Conservation (phyloP, 352 stramenopile genomes). For the Halophytophthora polymorphica region DNA sequence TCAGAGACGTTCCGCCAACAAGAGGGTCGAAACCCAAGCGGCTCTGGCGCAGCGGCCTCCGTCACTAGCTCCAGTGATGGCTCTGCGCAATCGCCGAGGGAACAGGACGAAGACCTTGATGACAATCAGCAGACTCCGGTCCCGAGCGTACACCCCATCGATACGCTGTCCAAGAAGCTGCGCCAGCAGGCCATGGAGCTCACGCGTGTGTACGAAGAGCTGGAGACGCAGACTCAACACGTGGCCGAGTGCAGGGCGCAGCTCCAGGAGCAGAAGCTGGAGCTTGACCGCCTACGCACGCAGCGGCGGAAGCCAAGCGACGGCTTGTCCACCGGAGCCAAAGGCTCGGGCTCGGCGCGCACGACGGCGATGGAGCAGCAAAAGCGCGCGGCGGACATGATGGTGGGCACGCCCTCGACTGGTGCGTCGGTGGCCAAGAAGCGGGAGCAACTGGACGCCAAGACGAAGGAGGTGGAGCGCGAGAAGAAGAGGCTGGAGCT, state of each 20-base stretch:
- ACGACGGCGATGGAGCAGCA: conserved; percentile 13
- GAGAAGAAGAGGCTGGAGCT: conserved; percentile 40
- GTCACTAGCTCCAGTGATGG: background rate
- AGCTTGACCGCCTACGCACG: conserved; percentile 38
- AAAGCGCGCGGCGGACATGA: conserved; percentile 24
- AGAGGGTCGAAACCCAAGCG: no score
- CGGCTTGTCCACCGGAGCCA: conserved; percentile 4
- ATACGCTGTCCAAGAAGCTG: conserved; percentile 72
- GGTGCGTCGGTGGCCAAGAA: conserved; percentile 26
- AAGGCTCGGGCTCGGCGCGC: conserved; percentile 2
- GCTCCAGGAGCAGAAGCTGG: conserved; percentile 35
- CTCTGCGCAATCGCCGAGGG: background rate
- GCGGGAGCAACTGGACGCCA: conserved; percentile 21
- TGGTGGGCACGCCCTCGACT: conserved; percentile 21
- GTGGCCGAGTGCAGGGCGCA: conserved; percentile 37
- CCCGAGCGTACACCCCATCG: conserved; percentile 47
- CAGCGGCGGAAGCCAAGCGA: conserved; percentile 17
- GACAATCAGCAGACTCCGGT: conserved; percentile 12
- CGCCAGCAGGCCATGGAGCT: conserved; percentile 67
- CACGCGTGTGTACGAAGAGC: conserved; percentile 64
- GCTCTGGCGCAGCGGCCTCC: no score
- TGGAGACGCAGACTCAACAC: conserved; percentile 51
- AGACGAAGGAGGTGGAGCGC: conserved; percentile 39
- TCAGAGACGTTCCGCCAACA: no score
- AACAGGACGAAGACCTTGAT: conserved; percentile 1